Evolutionary conservation across 1,139 yeast genomes (phyloP), one percentile per base, ranked within the genome.

Genomic region (Geotrichum fermentans): DNA sequence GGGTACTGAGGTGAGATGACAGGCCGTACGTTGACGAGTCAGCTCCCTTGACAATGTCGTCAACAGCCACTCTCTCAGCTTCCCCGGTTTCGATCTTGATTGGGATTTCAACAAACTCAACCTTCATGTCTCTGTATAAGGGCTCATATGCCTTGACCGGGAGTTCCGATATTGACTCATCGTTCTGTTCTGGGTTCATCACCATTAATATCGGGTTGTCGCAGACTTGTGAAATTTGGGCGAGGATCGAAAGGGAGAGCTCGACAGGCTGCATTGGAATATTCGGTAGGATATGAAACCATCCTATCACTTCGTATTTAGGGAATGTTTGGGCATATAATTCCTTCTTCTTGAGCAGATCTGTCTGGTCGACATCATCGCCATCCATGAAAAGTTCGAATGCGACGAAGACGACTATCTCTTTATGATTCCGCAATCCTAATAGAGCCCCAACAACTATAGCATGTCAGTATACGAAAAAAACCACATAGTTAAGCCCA

Each of bases 21-120:
- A 61, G 51, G 11, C 40, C 47, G 4, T 44, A 28, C 8, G 43
- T 38, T 3, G 48, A 40, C 8, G 52, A 49, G 28, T 46, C 50
- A 10, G 55, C 53, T 1, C 60, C 61, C 32, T 60, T 58, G 40
- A 65, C 61, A 10, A 66, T 61, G 45, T 65, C 66, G 33, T 65
- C 64, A 8, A 67, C 64, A 0, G 67, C 71, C 32, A 67, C 65
- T 39, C 67, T 56, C 47, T 67, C 71, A 1, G 70, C 68, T 43
- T 65, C 68, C 4, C 59, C 65, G 1, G 67, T 60, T 24, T 64
- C 69, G 30, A 66, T 58, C 14, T 56, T 54, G 13, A 61, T 57
- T 3, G 56, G 54, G 16, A 63, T 55, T 46, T 58, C 62, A 1
- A 51, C 56, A 46, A 59, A 60, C 41, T 54, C 58, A 3, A 52